Evolutionary conservation across 352 stramenopile species (phyloP), one percentile per base, ranked within the genome.

Genomic region (Globisporangium spiculum): DNA sequence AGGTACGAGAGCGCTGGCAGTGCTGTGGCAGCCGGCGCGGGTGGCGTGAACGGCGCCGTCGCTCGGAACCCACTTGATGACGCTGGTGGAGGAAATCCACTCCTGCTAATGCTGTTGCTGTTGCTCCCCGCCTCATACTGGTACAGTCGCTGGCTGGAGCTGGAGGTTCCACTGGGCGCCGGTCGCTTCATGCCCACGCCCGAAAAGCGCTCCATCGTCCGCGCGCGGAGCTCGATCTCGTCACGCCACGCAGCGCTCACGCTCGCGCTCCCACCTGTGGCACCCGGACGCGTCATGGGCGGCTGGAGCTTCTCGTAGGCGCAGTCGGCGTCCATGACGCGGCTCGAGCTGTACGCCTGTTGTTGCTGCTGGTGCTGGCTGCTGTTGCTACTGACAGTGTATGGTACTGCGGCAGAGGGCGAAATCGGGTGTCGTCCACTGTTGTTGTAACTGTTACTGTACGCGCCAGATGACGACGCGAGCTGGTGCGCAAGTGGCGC

Each of bases 1-100:
- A 72, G 10, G 7, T 46, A 72, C 16, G 67, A 72, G 54, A 72
- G 67, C 54, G 60, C 65, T 54, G 67, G 67, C 5, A 72, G 55
- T 18, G 44, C 26, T 2, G 30, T 44, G 1, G 36, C 6, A 4
- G 20, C 52, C 9, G 32, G n/a, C 22, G n/a, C 10, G 4, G 63
- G 6, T 1, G 56, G 22, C 7, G 27, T 36, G 46, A 59, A 65
- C 56, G 44, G 18, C 18, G 9, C 32, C 56, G 36, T 32, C 9
- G 18, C 44, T 52, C 18, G 44, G 7, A 52, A 52, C 18, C 44
- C 18, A n/a, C 44, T 52, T 18, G 41, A 8, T 5, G 36, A 9
- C 18, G 24, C 38, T 46, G 38, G 12, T 46, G 38, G 38, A 46
- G 38, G 10, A 24, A 44, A 30, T 4, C 41, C 41, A 50, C 41